A percentile compares a stretch with the other conserved stretches of the same genome.
Evolutionary conservation across 331 rosid genomes (phyloP).

Genomic region (Erythrophleum ivorense): DNA sequence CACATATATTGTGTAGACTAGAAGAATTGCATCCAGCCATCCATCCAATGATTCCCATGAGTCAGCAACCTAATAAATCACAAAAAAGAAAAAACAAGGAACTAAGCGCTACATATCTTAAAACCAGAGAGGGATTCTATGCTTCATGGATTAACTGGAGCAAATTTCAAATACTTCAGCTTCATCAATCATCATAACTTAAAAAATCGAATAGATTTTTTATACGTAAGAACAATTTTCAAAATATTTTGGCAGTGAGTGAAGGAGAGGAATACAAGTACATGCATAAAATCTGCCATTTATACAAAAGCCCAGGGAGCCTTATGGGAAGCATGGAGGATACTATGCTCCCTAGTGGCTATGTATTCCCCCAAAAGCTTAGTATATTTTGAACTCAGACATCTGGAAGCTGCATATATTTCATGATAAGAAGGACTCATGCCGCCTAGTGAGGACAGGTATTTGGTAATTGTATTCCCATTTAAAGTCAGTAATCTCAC

Average conservation of each 20-base stretch:
- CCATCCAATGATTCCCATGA: constrained; percentile 97
- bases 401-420: not conserved
- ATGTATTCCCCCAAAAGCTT: not conserved
- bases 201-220: constrained; percentile 10
- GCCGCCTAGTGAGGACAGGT: not conserved
- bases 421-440: constrained; percentile 11
- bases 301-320: constrained; percentile 10
- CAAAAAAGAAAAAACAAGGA: constrained; percentile 25
- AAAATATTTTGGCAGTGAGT: not conserved
- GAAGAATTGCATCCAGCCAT: constrained; percentile 95
- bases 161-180: constrained; percentile 36
- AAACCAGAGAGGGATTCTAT: constrained; percentile 22
- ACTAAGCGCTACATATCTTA: constrained; percentile 36
- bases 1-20: constrained; percentile 90
- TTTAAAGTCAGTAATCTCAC: constrained; percentile 27
- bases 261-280: constrained; percentile 15
- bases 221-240: constrained; percentile 28
- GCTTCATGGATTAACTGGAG: constrained; percentile 38
- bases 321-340: constrained; percentile 24
- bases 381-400: not conserved
- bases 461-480: constrained; percentile 14
- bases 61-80: constrained; percentile 78
- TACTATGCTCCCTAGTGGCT: constrained; percentile 6
- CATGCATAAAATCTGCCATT: constrained; percentile 4
- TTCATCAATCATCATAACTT: constrained; percentile 19